Evolutionary conservation across 805 yeast species (phyloP), one percentile per base, ranked within the genome.

Genomic region (Teunomyces pallodes): DNA sequence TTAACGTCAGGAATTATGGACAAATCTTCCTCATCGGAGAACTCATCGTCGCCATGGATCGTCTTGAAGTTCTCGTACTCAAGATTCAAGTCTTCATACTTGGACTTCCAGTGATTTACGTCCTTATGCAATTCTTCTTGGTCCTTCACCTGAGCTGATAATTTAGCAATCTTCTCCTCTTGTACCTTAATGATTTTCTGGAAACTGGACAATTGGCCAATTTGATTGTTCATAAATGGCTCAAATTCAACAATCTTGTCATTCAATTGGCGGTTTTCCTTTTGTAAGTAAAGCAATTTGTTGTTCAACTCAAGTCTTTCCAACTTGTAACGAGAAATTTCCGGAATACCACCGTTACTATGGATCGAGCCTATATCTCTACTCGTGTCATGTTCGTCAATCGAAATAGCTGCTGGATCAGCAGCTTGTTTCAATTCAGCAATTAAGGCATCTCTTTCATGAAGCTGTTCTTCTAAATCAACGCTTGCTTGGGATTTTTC

Each of bases 161-260:
- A 70, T 12, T 61, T 59, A 2, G 64, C 67, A 38, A 83, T 74
- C 52, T 72, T 65, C 3, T 62, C 66, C 46, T 78, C 79, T 62
- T 82, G 90, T 5, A 66, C 63, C 54, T 79, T 75, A 27, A 86
- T 74, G 20, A 86, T 59, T 14, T 70, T 65, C 56, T 84, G 85
- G 59, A 86, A 64, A 16, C 73, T 73, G 9, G 74, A 67, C 30
- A 83, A 66, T 47, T 82, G 81, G 8, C 76, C 62, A 47, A 83
- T 70, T 56, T 81, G 81, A 36, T 77, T 72, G 49, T 69, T 69
- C 67, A 83, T 74, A 43, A 82, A 67, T 3, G 82, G 76, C 55
- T 83, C 81, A 46, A 82, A 71, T 28, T 76, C 75, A 1, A 49
- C 59, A 12, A 77, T 50, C 51, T 77, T 77, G 9, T 70, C 67